A percentile compares a stretch with the other conserved stretches of the same genome.
Evolutionary conservation across 805 yeast species (phyloP).

Genomic region (Kodamaea lidongshanica): DNA sequence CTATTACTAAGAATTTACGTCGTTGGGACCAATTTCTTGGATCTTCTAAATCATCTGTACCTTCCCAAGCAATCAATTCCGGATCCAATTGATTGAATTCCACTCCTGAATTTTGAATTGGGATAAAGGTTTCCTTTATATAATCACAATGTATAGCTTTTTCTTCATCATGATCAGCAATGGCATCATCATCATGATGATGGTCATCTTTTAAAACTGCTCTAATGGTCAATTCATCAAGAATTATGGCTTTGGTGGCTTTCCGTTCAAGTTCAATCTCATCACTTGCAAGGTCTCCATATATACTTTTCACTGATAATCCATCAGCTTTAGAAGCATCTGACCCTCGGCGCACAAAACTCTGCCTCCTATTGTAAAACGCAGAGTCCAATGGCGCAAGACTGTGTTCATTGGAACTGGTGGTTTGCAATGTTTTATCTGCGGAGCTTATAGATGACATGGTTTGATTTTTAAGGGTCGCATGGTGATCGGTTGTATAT

Average conservation of each 20-base stretch:
- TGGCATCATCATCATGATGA: constrained; percentile 1
- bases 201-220: constrained; percentile 9
- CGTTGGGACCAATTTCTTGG: constrained; percentile 57
- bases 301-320: constrained; percentile 27
- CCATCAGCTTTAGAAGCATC: constrained; percentile 1
- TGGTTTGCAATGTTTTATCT: not conserved
- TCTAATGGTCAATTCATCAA: constrained; percentile 13
- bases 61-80: constrained; percentile 64
- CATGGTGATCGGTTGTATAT: not conserved
- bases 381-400: constrained; percentile 3
- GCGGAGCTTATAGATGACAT: constrained; percentile 3
- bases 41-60: constrained; percentile 49
- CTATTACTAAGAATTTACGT: constrained; percentile 39
- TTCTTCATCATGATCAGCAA: constrained; percentile 17
- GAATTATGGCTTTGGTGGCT: constrained; percentile 27
- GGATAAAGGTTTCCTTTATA: constrained; percentile 27
- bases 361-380: too few species aligned
- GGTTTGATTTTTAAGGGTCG: not conserved
- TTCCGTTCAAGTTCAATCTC: constrained; percentile 27
- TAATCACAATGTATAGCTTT: constrained; percentile 7
- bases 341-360: not conserved
- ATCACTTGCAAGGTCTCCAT: constrained; percentile 24
- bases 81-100: constrained; percentile 55
- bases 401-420: constrained; percentile 1
- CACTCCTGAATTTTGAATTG: constrained; percentile 40